Evolutionary conservation across 2,329 filamentous ascomycete species (phyloP).

Genomic region (Cladosporium sp.): DNA sequence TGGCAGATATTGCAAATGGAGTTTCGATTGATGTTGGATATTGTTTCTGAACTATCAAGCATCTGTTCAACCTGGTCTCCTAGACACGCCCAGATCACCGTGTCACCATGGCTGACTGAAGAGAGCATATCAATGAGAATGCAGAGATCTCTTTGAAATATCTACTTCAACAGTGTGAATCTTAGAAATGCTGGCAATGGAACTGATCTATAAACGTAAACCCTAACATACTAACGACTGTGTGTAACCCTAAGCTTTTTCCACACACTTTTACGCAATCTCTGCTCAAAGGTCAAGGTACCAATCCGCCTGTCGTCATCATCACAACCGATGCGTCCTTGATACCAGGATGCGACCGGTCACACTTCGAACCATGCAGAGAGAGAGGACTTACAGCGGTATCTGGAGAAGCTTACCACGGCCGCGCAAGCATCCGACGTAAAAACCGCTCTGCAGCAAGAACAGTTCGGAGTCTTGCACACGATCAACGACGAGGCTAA

Average conservation of each 20-base stretch:
- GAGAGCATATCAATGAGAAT: not conserved
- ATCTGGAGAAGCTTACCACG: constrained; percentile 28
- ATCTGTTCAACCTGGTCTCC: not conserved
- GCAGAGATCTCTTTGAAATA: not conserved
- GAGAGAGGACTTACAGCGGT: constrained; percentile 27
- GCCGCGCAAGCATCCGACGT: not conserved
- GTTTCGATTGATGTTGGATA: not conserved
- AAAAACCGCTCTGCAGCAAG: not conserved
- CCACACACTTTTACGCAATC: not conserved
- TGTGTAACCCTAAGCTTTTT: not conserved
- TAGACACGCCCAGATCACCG: not conserved
- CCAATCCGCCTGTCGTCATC: too few species aligned
- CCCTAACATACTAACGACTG: not conserved
- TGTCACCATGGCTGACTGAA: not conserved
- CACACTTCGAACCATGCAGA: constrained; percentile 28
- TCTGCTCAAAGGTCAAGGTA: not conserved
- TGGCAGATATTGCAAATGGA: too few species aligned
- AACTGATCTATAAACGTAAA: not conserved
- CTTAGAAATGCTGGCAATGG: not conserved
- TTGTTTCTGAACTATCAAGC: not conserved
- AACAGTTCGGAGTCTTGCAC: constrained; percentile 24
- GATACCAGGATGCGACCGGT: constrained; percentile 28
- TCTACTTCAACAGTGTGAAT: not conserved
- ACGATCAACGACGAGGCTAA: constrained; percentile 32
- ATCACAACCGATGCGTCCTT: not conserved